phyloP scores from a whole-genome alignment of 352 stramenopile genomes.

The Elongisporangium prolatum region DNA sequence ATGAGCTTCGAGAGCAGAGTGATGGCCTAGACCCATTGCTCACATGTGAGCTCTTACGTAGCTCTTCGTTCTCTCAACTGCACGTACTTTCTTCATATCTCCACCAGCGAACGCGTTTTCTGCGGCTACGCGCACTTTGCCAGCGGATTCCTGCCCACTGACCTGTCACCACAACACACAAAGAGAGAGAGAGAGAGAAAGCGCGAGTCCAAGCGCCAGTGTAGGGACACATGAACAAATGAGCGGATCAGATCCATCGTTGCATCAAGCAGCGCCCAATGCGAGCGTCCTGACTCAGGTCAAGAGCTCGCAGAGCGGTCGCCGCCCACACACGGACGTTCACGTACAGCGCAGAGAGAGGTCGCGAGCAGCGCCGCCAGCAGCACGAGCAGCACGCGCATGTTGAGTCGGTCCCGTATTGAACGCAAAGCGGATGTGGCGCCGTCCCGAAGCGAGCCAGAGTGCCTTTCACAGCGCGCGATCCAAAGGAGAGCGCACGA shows the following conservation, averaged over 20 bases:
- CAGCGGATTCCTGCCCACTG: slow-evolving; percentile 29
- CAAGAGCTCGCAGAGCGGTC: too few species aligned
- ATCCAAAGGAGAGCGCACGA: neutral
- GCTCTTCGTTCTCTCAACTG: neutral
- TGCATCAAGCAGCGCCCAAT: too few species aligned
- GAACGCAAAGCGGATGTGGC: neutral
- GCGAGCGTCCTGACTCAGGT: too few species aligned
- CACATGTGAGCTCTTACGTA: slow-evolving; percentile 1
- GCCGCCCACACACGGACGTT: too few species aligned
- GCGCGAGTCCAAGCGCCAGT: slow-evolving; percentile 1
- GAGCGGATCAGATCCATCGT: neutral
- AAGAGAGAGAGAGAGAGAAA: neutral
- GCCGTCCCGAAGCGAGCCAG: neutral
- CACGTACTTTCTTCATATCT: slow-evolving; percentile 63
- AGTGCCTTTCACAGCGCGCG: neutral
- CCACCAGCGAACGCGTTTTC: slow-evolving; percentile 77
- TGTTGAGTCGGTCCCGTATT: neutral
- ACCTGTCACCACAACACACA: slow-evolving; percentile 9
- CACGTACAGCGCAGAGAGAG: slow-evolving; percentile 2
- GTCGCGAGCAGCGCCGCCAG: slow-evolving; percentile 16
- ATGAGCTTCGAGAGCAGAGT: slow-evolving; percentile 78
- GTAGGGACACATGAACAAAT: neutral
- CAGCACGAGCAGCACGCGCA: slow-evolving; percentile 13
- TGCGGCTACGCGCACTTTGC: slow-evolving; percentile 63
- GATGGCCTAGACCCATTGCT: slow-evolving; percentile 64